Evolutionary conservation across 2,329 filamentous ascomycete genomes (phyloP).

Genomic region (Scopulariopsis brevicaulis): DNA sequence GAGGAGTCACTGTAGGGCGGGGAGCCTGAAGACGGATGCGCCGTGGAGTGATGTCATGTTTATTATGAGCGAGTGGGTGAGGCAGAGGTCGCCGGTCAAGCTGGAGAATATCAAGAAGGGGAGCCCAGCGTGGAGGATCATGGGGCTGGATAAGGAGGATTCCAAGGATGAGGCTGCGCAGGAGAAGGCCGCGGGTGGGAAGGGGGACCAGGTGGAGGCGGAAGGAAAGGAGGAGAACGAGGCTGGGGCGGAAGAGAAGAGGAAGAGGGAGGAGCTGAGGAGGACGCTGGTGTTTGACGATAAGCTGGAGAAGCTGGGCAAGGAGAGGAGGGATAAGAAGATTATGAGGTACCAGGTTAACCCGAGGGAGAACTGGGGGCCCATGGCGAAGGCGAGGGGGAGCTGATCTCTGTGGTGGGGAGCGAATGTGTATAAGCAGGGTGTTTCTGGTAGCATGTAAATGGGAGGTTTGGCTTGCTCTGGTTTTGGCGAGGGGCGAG

Average conservation of each 20-base stretch:
- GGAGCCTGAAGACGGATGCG: constrained; percentile 88
- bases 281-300: constrained; percentile 67
- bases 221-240: constrained; percentile 9
- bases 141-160: constrained; percentile 29
- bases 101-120: constrained; percentile 56
- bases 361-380: constrained; percentile 88
- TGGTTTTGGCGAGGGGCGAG: too few species aligned
- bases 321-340: constrained; percentile 53
- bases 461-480: too few species aligned
- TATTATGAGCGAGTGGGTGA: constrained; percentile 83
- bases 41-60: constrained; percentile 88
- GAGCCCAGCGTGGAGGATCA: constrained; percentile 62
- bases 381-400: constrained; percentile 50
- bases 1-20: constrained; percentile 79
- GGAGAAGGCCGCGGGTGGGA: constrained; percentile 11
- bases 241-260: constrained; percentile 7
- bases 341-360: constrained; percentile 84
- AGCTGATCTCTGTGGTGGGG: neutral
- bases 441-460: neutral
- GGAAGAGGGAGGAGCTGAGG: constrained; percentile 28
- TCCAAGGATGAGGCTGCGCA: constrained; percentile 1
- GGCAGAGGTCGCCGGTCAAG: constrained; percentile 70
- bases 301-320: constrained; percentile 61
- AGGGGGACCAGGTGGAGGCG: constrained; percentile 8
- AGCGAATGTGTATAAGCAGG: neutral